These are phyloP conservation scores for Lasiosphaeria hispida DNA, from an alignment of 495 filamentous ascomycete genomes.

Conservation along the genomic window DNA sequence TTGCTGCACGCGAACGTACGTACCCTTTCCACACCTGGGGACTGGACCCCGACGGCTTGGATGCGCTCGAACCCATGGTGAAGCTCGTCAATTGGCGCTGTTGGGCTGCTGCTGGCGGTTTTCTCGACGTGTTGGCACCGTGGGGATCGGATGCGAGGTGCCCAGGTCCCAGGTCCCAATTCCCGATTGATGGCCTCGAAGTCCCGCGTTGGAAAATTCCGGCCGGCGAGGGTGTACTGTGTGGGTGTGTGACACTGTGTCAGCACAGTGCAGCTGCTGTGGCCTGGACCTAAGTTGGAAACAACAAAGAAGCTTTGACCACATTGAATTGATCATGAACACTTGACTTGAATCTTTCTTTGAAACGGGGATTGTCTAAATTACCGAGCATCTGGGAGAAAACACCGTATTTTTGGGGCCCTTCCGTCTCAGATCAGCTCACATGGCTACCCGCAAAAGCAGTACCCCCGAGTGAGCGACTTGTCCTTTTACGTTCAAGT, in stretches of 20 bases:
- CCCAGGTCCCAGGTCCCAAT: neutral
- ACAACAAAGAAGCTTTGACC: neutral
- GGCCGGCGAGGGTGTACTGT: constrained; percentile 18
- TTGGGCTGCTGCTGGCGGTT: neutral
- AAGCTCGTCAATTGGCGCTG: constrained; percentile 19
- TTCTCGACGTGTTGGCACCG: neutral
- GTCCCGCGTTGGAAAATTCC: constrained; percentile 27
- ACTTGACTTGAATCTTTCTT: too few relatives aligned
- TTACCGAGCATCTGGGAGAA: too few relatives aligned
- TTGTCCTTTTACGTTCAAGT: too few relatives aligned
- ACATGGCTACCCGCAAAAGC: too few relatives aligned
- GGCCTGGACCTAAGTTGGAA: neutral
- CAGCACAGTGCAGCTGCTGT: constrained; percentile 5
- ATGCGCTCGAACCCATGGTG: constrained; percentile 50
- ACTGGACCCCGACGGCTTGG: constrained; percentile 41
- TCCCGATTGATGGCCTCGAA: constrained; percentile 22
- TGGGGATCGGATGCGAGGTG: neutral
- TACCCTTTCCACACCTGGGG: constrained; percentile 51
- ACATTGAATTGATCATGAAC: neutral
- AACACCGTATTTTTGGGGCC: too few relatives aligned
- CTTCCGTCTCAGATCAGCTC: too few relatives aligned
- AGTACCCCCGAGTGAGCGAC: too few relatives aligned
- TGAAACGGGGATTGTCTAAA: too few relatives aligned
- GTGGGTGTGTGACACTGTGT: neutral
- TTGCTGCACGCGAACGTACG: constrained; percentile 8